These are phyloP conservation scores for Trametes polyzona DNA, from an alignment of 1,284 basidiomycete species.

Conservation along the genomic window DNA sequence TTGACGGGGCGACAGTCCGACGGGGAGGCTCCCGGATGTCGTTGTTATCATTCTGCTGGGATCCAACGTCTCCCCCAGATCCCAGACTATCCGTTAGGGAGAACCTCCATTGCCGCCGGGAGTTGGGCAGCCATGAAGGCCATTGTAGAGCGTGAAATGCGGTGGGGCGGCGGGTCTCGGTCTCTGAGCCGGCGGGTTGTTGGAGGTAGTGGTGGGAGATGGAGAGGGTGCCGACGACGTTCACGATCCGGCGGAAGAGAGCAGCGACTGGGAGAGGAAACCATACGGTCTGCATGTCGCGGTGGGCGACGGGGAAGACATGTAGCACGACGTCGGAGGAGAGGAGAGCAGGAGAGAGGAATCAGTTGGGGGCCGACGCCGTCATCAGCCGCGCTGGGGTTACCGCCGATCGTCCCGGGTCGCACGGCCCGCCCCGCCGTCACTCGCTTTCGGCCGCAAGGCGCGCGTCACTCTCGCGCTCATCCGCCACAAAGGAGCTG, in stretches of 20 bases:
- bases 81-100: neutral
- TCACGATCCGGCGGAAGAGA: constrained; percentile 65
- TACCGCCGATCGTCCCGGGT: neutral
- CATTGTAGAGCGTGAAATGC: constrained; percentile 18
- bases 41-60: neutral
- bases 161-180: constrained; percentile 19
- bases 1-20: neutral
- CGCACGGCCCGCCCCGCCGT: neutral
- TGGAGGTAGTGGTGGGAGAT: constrained; percentile 65
- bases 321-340: constrained; percentile 22
- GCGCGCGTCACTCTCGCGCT: no score
- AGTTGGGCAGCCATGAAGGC: constrained; percentile 15
- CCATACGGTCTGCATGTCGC: constrained; percentile 57
- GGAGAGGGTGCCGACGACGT: constrained; percentile 66
- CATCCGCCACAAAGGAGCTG: neutral
- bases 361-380: constrained; percentile 2
- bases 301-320: constrained; percentile 24
- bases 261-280: constrained; percentile 60
- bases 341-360: constrained; percentile 1
- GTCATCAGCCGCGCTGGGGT: constrained; percentile 2
- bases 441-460: no score
- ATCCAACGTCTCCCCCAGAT: neutral
- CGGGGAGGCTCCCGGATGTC: constrained; percentile 2
- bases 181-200: constrained; percentile 27
- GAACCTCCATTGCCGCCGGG: neutral